Evolutionary conservation across 345 rosid species (phyloP), one percentile per base, ranked within the genome.

Genomic region (Barbarea vulgaris): DNA sequence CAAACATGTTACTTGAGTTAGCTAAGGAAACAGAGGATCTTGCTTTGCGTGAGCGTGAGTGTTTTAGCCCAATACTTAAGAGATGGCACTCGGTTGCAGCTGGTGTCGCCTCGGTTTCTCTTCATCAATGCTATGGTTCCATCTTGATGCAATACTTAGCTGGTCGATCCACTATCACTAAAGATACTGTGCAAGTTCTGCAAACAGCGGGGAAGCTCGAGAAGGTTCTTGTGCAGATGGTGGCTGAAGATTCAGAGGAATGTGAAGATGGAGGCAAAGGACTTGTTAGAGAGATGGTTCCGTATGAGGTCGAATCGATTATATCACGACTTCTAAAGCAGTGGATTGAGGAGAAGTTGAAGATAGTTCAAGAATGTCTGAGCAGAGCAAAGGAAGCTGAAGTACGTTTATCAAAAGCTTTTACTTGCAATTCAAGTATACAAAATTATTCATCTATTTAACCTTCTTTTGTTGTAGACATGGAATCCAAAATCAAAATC

Each of bases 401-500:
- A 70, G 98, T 91, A 69, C 2, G 85, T 80, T 56, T 65, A 24
- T 14, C 25, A 2, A 69, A 69, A 6, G n/a, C n/a, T n/a, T 41
- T 53, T 13, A 14, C 67, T 21, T 62, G 46, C 4, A 17, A 0
- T 8, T 34, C 71, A 70, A 70, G 80, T 4, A 77, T 3, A 9
- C 21, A 14, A 10, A 12, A 54, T 14, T 19, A 13, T 25, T 18
- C 47, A 17, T 8, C 9, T 28, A 25, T 7, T 36, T 3, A 39
- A 14, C 9, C 3, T 53, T 2, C 12, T 24, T 9, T 13, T 10
- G 8, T 1, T 66, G 59, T 73, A 94, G 98, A 91, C 96, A 3
- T 94, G 97, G 98, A 94, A 88, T 44, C 98, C 98, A 0, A 91
- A 87, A 77, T 88, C 98, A 22, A 94, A 91, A 83, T 84, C 87